phyloP scores from a whole-genome alignment of 2,329 filamentous ascomycete species.

The Chrysosporium queenslandicum region DNA sequence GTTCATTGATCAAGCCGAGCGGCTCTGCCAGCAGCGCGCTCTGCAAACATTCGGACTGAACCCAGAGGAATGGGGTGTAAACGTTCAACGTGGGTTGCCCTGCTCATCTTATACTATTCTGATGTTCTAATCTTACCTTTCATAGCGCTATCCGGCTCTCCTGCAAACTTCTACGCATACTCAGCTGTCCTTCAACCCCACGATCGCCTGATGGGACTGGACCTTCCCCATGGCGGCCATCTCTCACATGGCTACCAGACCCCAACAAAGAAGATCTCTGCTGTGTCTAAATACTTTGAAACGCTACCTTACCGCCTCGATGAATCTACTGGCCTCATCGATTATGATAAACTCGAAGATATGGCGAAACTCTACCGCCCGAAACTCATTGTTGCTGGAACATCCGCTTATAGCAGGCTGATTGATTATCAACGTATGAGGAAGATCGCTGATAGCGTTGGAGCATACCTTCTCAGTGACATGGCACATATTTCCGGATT shows the following conservation, averaged over 20 bases:
- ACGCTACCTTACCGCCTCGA: constrained; percentile 88
- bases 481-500: constrained; percentile 99
- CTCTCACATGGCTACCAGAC: constrained; percentile 97
- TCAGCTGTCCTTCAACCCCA: constrained; percentile 92
- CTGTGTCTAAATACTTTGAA: constrained; percentile 98
- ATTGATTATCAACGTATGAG: constrained; percentile 97
- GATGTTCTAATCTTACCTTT: not conserved
- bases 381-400: constrained; percentile 92
- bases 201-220: constrained; percentile 92
- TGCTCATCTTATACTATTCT: not conserved
- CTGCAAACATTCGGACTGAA: constrained; percentile 78
- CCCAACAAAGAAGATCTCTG: constrained; percentile 89
- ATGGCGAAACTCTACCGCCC: constrained; percentile 86
- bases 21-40: constrained; percentile 80
- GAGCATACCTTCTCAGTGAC: constrained; percentile 89
- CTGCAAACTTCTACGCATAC: constrained; percentile 73
- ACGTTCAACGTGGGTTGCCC: constrained; percentile 64
- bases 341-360: constrained; percentile 88
- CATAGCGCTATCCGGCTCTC: constrained; percentile 68
- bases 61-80: constrained; percentile 86
- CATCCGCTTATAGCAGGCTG: constrained; percentile 93
- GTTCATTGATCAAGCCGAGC: constrained; percentile 84
- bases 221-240: constrained; percentile 89
- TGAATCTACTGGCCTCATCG: constrained; percentile 75
- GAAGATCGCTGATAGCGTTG: constrained; percentile 85